Percentiles rank a stretch among this genome's conserved stretches.
Evolutionary conservation across 257 asterid species (phyloP).

Genomic region (Solanum lignicaule): DNA sequence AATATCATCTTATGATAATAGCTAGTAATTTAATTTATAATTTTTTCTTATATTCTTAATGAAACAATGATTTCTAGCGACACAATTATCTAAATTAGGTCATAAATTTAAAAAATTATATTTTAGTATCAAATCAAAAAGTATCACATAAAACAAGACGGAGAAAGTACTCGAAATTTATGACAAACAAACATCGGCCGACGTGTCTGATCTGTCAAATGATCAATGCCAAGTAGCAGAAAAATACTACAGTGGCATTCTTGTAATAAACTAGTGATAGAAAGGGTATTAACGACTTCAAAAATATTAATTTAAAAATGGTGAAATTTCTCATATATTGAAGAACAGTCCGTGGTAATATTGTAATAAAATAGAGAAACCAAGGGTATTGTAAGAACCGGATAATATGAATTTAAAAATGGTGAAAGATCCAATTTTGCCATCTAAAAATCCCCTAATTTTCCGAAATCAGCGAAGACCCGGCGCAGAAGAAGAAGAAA

Average conservation of each 20-base stretch:
- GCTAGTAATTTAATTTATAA: too few species aligned
- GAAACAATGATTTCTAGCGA: not conserved
- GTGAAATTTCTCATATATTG: not conserved
- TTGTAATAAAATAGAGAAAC: slow-evolving; percentile 8
- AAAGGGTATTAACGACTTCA: not conserved
- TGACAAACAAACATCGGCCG: slow-evolving; percentile 32
- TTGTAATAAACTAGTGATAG: not conserved
- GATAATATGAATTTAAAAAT: slow-evolving; percentile 17
- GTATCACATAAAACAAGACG: not conserved
- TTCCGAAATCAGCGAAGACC: slow-evolving; percentile 13
- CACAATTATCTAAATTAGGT: accelerated
- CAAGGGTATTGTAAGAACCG: slow-evolving; percentile 8
- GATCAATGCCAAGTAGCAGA: not conserved
- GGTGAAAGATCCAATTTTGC: slow-evolving; percentile 41
- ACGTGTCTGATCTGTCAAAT: not conserved
- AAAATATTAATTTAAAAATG: not conserved
- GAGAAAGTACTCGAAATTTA: not conserved
- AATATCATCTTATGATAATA: too few species aligned
- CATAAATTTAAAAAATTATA: too few species aligned
- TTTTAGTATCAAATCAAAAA: accelerated
- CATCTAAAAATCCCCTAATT: slow-evolving; percentile 27
- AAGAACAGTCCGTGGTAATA: slow-evolving; percentile 17
- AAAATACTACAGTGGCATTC: not conserved
- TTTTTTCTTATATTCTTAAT: not conserved
- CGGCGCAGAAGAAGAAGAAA: slow-evolving; percentile 25